Conservation (phyloP, 768 basidiomycete genomes). For the Pholiota molesta region DNA sequence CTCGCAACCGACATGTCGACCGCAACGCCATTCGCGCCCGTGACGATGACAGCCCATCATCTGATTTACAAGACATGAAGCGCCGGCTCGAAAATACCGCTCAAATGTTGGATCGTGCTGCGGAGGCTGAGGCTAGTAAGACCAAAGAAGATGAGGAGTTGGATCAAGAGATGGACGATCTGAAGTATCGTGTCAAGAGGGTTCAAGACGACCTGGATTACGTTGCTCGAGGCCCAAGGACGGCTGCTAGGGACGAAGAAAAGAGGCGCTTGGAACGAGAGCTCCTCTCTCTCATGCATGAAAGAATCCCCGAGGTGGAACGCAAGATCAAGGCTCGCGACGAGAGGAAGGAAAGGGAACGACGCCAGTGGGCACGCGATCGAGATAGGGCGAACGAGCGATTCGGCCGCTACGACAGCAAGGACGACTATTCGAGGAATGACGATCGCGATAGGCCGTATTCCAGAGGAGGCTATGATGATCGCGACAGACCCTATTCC, state of each 20-base stretch:
- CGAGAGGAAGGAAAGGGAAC: constrained; percentile 74
- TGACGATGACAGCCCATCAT: constrained; percentile 59
- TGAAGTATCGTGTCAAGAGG: constrained; percentile 82
- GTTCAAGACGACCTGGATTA: constrained; percentile 94
- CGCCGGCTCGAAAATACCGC: constrained; percentile 79
- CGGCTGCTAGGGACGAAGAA: constrained; percentile 80
- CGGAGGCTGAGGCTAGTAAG: constrained; percentile 60
- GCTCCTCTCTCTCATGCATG: constrained; percentile 82
- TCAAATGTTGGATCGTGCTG: constrained; percentile 73
- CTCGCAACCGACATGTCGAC: constrained; percentile 82
- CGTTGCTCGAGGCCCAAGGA: constrained; percentile 73
- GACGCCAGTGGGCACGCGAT: constrained; percentile 75
- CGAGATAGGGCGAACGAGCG: constrained; percentile 85
- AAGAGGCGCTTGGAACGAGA: constrained; percentile 86
- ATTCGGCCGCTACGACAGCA: constrained; percentile 68
- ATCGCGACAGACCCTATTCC: constrained; percentile 57
- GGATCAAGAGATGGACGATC: constrained; percentile 87
- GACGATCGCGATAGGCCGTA: constrained; percentile 22
- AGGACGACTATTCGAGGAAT: constrained; percentile 41
- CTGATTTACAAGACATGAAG: constrained; percentile 87
- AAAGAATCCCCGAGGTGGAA: constrained; percentile 90
- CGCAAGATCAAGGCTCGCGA: constrained; percentile 80
- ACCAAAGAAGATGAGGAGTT: constrained; percentile 87
- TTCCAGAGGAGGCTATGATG: constrained; percentile 40
- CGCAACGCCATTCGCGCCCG: constrained; percentile 78